Conservation (phyloP, 106 monocot genomes). For the Triglochin maritima region DNA sequence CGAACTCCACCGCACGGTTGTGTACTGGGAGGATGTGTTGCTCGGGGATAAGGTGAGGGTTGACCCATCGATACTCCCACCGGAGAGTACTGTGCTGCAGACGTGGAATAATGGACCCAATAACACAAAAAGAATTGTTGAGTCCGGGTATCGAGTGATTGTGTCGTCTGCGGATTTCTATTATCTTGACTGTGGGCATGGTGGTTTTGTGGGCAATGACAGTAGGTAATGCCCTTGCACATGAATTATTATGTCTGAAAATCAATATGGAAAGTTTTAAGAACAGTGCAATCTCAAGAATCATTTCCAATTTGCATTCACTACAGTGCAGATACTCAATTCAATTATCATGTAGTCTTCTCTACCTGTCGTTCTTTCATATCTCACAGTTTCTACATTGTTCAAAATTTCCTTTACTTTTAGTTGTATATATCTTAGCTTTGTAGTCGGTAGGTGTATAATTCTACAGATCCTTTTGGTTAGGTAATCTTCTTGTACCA, state of each 20-base stretch:
- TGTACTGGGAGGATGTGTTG: slow-evolving; percentile 87
- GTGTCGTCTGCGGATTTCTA: slow-evolving; percentile 86
- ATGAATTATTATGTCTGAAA: background rate
- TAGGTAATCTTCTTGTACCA: too few species aligned
- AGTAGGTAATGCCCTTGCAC: slow-evolving; percentile 44
- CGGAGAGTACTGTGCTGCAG: slow-evolving; percentile 62
- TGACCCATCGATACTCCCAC: slow-evolving; percentile 25
- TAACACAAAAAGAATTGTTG: slow-evolving; percentile 58
- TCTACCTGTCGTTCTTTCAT: too few species aligned
- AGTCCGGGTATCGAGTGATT: slow-evolving; percentile 64
- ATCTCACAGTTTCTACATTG: too few species aligned
- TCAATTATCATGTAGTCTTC: too few species aligned
- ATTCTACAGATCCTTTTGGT: too few species aligned
- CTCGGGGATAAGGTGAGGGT: slow-evolving; percentile 40
- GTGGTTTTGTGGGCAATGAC: slow-evolving; percentile 83
- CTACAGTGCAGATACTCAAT: too few species aligned
- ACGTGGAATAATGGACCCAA: slow-evolving; percentile 83
- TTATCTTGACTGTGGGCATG: slow-evolving; percentile 93
- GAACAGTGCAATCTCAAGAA: too few species aligned
- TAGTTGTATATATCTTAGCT: too few species aligned
- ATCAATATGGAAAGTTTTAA: too few species aligned
- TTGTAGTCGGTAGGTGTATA: too few species aligned
- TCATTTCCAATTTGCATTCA: too few species aligned
- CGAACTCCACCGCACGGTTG: slow-evolving; percentile 55
- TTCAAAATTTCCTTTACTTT: too few species aligned